Percentiles rank a stretch among this genome's conserved stretches.
Conservation (phyloP, 805 yeast genomes). For the Nakazawaea ishiwadae region DNA sequence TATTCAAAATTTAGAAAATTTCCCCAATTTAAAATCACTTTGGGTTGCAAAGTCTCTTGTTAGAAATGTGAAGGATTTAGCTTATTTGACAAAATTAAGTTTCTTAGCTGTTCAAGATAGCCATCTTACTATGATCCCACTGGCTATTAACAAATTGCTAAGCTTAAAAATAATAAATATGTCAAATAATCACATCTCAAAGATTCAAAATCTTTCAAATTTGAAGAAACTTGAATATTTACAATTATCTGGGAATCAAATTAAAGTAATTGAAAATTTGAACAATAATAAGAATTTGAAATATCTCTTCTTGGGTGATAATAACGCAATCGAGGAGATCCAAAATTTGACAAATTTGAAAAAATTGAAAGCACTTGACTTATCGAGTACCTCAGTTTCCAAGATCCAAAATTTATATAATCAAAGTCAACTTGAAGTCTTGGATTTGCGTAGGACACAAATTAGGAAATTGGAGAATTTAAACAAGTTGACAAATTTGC, state of each 20-base stretch:
- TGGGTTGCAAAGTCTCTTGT: neutral
- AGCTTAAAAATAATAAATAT: neutral
- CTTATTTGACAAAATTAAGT: neutral
- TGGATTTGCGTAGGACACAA: neutral
- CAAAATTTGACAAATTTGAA: neutral
- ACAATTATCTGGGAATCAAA: neutral
- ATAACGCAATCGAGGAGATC: neutral
- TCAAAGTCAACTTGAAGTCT: neutral
- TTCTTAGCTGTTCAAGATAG: neutral
- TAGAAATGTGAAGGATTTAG: neutral
- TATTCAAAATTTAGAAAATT: neutral
- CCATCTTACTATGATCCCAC: neutral
- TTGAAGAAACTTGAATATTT: neutral
- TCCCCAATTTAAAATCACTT: constrained; percentile 1
- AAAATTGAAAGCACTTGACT: neutral
- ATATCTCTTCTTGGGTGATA: neutral
- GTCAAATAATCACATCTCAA: neutral
- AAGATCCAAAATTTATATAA: neutral
- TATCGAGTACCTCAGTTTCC: neutral
- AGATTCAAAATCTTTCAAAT: neutral
- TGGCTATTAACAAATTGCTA: neutral
- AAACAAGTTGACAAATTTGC: neutral
- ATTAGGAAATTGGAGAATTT: neutral
- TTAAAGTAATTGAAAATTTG: neutral
- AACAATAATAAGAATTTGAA: neutral